Evolutionary conservation across 2,329 filamentous ascomycete genomes (phyloP).

Genomic region (Cercospora berteroae): DNA sequence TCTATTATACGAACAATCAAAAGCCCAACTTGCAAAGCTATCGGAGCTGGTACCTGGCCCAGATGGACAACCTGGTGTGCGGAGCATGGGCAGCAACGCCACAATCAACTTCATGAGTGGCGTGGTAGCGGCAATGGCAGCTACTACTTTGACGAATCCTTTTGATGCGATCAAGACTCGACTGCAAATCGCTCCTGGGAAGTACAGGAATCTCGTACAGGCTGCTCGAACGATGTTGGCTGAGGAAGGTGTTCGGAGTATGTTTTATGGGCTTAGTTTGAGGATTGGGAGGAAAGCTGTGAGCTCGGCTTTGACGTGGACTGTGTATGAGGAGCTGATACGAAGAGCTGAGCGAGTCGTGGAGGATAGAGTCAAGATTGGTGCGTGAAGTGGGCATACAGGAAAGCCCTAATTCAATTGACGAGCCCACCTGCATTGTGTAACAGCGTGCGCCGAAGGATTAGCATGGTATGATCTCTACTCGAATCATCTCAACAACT

Average conservation of each 20-base stretch:
- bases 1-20: constrained; percentile 84
- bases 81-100: constrained; percentile 48
- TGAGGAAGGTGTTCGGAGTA: constrained; percentile 74
- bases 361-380: constrained; percentile 14
- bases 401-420: neutral
- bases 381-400: neutral
- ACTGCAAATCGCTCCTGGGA: constrained; percentile 80
- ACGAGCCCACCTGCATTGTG: neutral
- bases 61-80: constrained; percentile 12
- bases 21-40: constrained; percentile 57
- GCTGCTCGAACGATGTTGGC: constrained; percentile 73
- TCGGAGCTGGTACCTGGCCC: constrained; percentile 14
- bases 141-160: constrained; percentile 88
- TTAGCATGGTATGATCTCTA: neutral
- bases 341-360: constrained; percentile 60
- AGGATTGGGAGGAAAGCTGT: constrained; percentile 88
- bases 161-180: constrained; percentile 96
- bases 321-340: constrained; percentile 90
- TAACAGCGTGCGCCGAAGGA: neutral
- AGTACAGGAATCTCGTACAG: constrained; percentile 79
- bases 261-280: constrained; percentile 83
- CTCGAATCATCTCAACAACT: neutral
- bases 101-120: constrained; percentile 84
- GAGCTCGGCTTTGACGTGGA: constrained; percentile 95
- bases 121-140: constrained; percentile 73